Evolutionary conservation across 2,329 filamentous ascomycete species (phyloP).

Genomic region (Colletotrichum lini): DNA sequence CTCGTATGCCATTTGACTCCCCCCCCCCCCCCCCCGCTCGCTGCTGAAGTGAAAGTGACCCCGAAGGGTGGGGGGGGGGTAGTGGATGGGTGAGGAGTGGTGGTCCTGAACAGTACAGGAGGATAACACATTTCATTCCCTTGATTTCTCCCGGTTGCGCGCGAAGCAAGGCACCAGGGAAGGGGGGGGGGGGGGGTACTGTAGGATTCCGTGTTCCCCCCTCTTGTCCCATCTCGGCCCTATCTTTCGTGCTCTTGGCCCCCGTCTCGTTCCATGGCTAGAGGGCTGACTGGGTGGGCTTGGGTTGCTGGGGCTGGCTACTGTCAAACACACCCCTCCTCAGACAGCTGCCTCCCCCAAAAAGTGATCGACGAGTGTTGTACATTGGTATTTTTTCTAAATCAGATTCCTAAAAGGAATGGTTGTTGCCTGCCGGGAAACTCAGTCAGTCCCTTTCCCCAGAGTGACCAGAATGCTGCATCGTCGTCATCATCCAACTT

Average conservation of each 20-base stretch:
- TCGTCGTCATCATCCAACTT: background rate
- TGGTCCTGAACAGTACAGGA: background rate
- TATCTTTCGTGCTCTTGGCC: constrained; percentile 8
- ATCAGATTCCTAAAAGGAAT: too few relatives aligned
- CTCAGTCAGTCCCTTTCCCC: background rate
- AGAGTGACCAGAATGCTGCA: background rate
- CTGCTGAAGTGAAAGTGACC: too few relatives aligned
- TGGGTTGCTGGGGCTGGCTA: background rate
- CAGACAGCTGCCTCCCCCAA: background rate
- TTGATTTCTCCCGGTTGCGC: background rate
- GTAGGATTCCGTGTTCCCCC: background rate
- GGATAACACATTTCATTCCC: too few relatives aligned
- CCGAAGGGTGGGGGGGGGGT: too few relatives aligned
- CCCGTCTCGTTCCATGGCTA: constrained; percentile 11
- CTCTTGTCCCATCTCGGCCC: background rate
- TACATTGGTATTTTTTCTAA: background rate
- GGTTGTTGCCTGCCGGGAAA: background rate
- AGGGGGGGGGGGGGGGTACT: background rate
- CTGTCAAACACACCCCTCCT: background rate
- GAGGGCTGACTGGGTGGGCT: background rate
- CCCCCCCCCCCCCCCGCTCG: too few relatives aligned
- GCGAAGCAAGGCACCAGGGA: background rate
- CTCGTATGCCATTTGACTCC: too few relatives aligned
- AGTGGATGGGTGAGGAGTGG: background rate
- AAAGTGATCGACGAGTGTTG: background rate